Evolutionary conservation across 140 eudicot species (phyloP), one percentile per base, ranked within the genome.

Genomic region (Erigeron philadelphicus): DNA sequence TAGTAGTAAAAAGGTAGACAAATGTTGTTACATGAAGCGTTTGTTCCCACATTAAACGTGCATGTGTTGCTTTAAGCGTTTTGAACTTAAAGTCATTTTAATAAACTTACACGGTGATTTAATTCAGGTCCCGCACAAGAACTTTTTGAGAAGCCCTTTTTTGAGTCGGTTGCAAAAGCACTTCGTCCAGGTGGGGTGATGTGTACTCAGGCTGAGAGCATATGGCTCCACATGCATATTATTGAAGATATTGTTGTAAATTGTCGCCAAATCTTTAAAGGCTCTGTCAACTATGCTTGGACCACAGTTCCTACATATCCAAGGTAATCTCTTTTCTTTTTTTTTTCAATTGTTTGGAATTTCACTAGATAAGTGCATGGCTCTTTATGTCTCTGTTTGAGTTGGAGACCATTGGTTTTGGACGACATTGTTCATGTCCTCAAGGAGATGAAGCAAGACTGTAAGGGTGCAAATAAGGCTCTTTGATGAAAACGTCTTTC

Each of bases 111-210:
- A 31, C 4, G 67, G 68, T 73, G 61, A 41, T 48, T 15, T 54
- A 71, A 17, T 59, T 62, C 87, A 92, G 98, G 96, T 68, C 98
- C 98, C 10, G 96, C 98, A 41, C 86, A 92, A 73, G 98, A 92
- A 68, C 87, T 92, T 52, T 92, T 92, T 75, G 93, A 92, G 71
- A 93, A 93, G 79, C 98, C 98, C 6, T 93, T 93, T 70, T 93
- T 93, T 76, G 87, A 74, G 75, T 88, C 95, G 0, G 93, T 92
- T 64, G 90, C 98, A 25, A 93, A 76, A 70, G 98, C 96, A 40
- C 96, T 93, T 73, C 93, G 94, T 57, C 98, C 98, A 21, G 98
- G 98, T 73, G 98, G 98, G n/a, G 98, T 92, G 35, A 84, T 92
- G 46, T 92, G 96, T 76, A 92, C 98, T 31, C 98, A 92, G 79